Conservation (phyloP, 495 filamentous ascomycete species). For the Neurospora terricola region DNA sequence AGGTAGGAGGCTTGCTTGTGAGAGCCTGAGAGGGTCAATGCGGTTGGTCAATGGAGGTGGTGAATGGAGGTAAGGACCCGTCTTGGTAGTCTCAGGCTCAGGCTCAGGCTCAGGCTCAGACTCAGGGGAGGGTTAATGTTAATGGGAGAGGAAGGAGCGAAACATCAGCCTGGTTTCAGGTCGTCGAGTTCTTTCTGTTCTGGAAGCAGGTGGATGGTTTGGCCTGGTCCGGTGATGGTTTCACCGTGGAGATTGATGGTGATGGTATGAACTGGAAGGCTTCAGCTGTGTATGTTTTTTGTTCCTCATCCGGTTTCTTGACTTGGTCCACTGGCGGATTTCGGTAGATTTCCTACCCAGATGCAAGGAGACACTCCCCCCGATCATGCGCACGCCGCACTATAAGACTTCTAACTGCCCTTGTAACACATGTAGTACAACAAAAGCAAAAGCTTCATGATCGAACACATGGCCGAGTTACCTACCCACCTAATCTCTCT, state of each 20-base stretch:
- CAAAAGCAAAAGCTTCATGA: neutral
- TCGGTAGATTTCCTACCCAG: neutral
- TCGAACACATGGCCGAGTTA: neutral
- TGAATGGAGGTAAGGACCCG: neutral
- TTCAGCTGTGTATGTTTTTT: neutral
- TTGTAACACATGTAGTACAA: neutral
- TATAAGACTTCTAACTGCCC: neutral
- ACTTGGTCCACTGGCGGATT: neutral
- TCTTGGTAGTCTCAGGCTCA: neutral
- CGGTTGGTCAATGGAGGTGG: neutral
- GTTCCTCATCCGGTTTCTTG: neutral
- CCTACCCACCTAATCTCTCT: neutral
- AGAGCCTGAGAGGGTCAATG: no score
- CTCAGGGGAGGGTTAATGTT: neutral
- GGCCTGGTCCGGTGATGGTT: neutral
- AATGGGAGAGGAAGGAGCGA: neutral
- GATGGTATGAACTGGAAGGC: neutral
- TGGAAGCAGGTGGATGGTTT: neutral
- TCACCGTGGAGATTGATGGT: neutral
- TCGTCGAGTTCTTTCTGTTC: neutral
- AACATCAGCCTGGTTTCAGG: neutral
- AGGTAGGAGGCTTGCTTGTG: neutral
- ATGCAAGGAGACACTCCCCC: neutral
- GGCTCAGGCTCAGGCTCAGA: no score
- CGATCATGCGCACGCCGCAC: neutral